These are phyloP conservation scores for Kingdonia uniflora DNA, from an alignment of 164 flowering plant species.

Conservation along the genomic window DNA sequence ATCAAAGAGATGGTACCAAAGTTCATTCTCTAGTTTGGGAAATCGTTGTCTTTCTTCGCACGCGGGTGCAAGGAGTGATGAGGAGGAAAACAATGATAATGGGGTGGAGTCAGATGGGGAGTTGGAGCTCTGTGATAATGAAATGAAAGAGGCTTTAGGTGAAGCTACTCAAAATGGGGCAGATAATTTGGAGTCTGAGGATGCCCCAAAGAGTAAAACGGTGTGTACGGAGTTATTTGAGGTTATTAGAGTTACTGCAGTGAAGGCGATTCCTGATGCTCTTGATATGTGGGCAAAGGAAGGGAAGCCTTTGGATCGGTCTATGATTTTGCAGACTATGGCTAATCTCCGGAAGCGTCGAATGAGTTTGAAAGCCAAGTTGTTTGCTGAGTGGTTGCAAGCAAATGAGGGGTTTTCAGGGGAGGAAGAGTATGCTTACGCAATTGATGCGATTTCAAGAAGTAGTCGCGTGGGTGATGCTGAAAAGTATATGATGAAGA, in stretches of 20 bases:
- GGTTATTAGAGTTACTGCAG: conserved; percentile 29
- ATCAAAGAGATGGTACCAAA: conserved; percentile 13
- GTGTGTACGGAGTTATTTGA: conserved; percentile 22
- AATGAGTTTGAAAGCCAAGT: conserved; percentile 42
- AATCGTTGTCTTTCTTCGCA: conserved; percentile 44
- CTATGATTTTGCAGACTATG: conserved; percentile 32
- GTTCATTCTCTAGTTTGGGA: conserved; percentile 10
- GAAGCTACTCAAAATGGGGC: conserved; percentile 24
- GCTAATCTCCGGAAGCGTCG: conserved; percentile 41
- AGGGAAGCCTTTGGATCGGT: conserved; percentile 39
- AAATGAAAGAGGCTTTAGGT: conserved; percentile 13
- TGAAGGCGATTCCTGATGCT: conserved; percentile 19
- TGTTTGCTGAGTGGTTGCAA: conserved; percentile 79
- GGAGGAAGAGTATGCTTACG: conserved; percentile 74
- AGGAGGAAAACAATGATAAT: conserved; percentile 33
- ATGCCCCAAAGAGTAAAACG: conserved; percentile 1
- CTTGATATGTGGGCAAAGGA: conserved; percentile 57
- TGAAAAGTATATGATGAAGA: conserved; percentile 38
- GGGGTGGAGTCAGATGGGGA: conserved; percentile 8
- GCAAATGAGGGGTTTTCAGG: conserved; percentile 21
- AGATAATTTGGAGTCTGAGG: conserved; percentile 7
- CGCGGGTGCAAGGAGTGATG: conserved; percentile 48
- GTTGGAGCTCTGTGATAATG: conserved; percentile 40
- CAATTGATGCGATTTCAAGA: conserved; percentile 61
- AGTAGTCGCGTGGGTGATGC: conserved; percentile 47